These are phyloP conservation scores for Yamadazyma endophytica DNA, from an alignment of 805 yeast species.

Conservation along the genomic window DNA sequence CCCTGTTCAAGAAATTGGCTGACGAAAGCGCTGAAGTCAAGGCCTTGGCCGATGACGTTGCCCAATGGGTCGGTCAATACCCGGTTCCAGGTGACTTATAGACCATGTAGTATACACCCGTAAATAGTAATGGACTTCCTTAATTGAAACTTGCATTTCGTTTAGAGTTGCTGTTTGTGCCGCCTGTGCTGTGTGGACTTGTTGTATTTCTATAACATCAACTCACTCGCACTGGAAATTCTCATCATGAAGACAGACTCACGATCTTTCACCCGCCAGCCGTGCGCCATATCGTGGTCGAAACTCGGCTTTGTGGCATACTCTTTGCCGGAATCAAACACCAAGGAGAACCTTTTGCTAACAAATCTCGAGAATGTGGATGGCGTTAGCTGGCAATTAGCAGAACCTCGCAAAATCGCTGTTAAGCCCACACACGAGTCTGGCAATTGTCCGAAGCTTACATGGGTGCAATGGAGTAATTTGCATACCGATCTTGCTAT, in stretches of 20 bases:
- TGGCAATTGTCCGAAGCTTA: conserved; percentile 25
- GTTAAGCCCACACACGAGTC: conserved; percentile 23
- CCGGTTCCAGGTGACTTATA: conserved; percentile 83
- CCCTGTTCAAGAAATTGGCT: conserved; percentile 71
- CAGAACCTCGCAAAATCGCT: conserved; percentile 44
- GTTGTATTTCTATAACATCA: no score
- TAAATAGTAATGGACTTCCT: no score
- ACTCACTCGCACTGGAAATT: no score
- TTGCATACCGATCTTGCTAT: conserved; percentile 79
- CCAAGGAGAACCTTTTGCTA: conserved; percentile 42
- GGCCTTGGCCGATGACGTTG: conserved; percentile 59
- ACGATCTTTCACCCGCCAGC: no score
- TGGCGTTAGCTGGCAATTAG: conserved; percentile 77
- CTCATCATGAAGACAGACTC: no score
- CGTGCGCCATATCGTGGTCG: conserved; percentile 73
- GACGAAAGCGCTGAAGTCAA: conserved; percentile 58
- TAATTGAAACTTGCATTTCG: no score
- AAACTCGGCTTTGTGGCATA: conserved; percentile 82
- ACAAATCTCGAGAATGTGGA: conserved; percentile 71
- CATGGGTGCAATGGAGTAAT: conserved; percentile 66
- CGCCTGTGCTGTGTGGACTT: no score
- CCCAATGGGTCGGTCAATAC: conserved; percentile 65
- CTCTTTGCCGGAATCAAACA: conserved; percentile 31
- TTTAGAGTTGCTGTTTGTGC: no score
- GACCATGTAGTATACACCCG: no score